Evolutionary conservation across 257 asterid genomes (phyloP).

Genomic region (Ehretia macrophylla): DNA sequence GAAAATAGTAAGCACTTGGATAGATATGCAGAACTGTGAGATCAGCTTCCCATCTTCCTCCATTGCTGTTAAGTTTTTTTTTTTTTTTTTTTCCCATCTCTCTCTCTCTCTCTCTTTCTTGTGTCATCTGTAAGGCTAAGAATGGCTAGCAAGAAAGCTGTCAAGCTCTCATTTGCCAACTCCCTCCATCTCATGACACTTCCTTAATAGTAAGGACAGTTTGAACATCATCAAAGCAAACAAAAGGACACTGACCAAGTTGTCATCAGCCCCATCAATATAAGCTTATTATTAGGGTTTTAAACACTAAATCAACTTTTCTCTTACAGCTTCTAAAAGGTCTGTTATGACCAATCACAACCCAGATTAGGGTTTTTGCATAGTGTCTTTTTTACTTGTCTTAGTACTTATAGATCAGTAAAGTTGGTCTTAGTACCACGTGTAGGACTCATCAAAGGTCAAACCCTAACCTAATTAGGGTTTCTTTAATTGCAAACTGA

Average conservation of each 20-base stretch:
- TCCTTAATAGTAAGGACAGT: conserved; percentile 26
- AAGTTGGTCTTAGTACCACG: neutral
- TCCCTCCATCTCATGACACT: conserved; percentile 9
- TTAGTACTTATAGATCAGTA: neutral
- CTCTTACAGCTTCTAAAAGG: too few relatives aligned
- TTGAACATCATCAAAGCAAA: conserved; percentile 27
- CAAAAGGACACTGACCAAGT: conserved; percentile 26
- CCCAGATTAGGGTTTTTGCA: conserved; percentile 18
- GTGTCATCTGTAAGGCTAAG: conserved; percentile 24
- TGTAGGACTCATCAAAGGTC: neutral
- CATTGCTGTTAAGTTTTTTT: conserved; percentile 18
- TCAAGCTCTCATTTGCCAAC: conserved; percentile 46
- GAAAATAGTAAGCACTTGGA: conserved; percentile 29
- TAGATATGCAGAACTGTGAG: conserved; percentile 35
- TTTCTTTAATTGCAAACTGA: conserved; percentile 3
- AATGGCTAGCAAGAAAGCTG: conserved; percentile 34
- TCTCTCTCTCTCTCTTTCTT: conserved; percentile 19
- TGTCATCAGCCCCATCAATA: conserved; percentile 22
- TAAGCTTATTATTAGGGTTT: conserved; percentile 23
- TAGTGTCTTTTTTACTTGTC: neutral
- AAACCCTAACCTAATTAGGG: conserved; percentile 43
- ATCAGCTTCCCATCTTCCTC: conserved; percentile 39
- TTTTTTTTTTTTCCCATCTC: conserved; percentile 15
- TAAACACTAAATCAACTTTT: too few relatives aligned
- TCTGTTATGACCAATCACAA: neutral